Evolutionary conservation across 140 eudicot species (phyloP), one percentile per base, ranked within the genome.

Genomic region (Anethum foeniculum): DNA sequence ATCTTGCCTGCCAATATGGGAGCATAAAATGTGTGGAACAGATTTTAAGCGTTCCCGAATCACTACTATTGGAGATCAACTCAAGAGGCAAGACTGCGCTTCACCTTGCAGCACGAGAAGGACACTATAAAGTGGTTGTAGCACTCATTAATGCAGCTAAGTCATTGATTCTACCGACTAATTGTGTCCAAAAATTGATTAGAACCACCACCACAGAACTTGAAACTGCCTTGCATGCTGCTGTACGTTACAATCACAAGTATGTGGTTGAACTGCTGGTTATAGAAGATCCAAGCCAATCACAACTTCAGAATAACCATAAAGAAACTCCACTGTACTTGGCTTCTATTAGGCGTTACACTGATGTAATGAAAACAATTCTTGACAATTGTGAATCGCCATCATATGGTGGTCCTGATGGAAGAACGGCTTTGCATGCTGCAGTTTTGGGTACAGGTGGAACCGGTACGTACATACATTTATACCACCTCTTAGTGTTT

Each of bases 371-470:
- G 44, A 5, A 5, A 25, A 16, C 34, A 1, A 58, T 81, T 10
- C 30, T 81, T 11, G 23, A 58, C 19, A 41, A 14, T 74, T 58
- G 75, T 27, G 21, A 6, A 6, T 74, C 75, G 19, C 74, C 64
- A 7, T 8, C 65, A 13, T 74, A 10, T 14, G 23, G 7, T 27
- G 84, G 84, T 34, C 84, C 75, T 5, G 60, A 28, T 8, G 41
- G 43, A 15, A 75, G 56, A 25, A 74, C 80, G 4, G 80, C 76
- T 18, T 60, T 81, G 41, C 84, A 81, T 39, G 84, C 84, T 46
- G 80, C 80, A 56, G 30, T 64, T 12, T 5, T 72, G 23, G 15
- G 14, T 19, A n/a, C 39, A 30, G 5, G 19, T n/a, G 52, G 18
- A 47, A 14, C 9, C 19, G 28, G 67, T 58, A 58, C 1, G 67